Percentiles rank a stretch among this genome's conserved stretches.
These are phyloP conservation scores for Heterobasidion annosum DNA, from an alignment of 1,284 basidiomycete genomes.

Conservation along the genomic window DNA sequence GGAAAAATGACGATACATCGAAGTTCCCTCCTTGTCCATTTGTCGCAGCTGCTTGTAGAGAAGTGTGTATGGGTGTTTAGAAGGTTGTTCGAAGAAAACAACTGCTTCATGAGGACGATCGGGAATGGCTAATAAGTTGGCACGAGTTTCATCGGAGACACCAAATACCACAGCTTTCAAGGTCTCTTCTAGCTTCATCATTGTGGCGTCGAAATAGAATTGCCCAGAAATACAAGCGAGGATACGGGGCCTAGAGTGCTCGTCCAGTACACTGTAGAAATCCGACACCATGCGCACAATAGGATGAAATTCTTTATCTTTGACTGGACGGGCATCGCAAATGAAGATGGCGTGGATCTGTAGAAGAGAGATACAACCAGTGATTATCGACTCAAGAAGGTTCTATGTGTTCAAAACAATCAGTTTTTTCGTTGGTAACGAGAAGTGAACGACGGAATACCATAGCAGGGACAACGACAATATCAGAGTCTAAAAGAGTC, in stretches of 20 bases:
- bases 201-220: background rate
- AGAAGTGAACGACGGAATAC: background rate
- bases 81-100: constrained; percentile 30
- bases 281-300: background rate
- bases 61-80: constrained; percentile 16
- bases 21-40: constrained; percentile 26
- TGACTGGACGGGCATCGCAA: background rate
- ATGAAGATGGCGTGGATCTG: background rate
- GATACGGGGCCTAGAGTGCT: background rate
- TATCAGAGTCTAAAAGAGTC: background rate
- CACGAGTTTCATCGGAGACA: constrained; percentile 4
- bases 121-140: background rate
- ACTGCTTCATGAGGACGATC: constrained; percentile 30
- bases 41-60: constrained; percentile 26
- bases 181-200: constrained; percentile 1
- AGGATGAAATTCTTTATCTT: background rate
- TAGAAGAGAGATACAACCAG: background rate
- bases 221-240: background rate
- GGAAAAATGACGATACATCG: constrained; percentile 31
- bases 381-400: background rate
- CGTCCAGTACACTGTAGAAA: background rate
- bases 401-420: background rate
- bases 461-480: background rate
- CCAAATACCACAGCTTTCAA: constrained; percentile 5
- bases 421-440: background rate